Percentiles rank a stretch among this genome's conserved stretches.
Evolutionary conservation across 78 protist genomes (phyloP).

Genomic region (Goniomonas avonlea): DNA sequence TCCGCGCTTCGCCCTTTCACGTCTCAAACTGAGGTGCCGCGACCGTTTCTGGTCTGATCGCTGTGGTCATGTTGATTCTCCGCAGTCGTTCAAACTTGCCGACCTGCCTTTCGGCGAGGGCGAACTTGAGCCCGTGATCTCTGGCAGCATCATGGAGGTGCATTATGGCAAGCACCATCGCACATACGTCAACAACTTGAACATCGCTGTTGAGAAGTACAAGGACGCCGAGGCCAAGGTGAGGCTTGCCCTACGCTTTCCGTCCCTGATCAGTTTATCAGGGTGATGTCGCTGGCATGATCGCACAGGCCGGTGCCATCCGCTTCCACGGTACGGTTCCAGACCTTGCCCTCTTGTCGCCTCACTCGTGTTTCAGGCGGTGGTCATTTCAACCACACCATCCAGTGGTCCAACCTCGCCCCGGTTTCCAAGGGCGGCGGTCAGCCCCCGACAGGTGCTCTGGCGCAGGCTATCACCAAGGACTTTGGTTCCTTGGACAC

Average conservation of each 20-base stretch:
- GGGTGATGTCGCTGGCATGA: conserved; percentile 34
- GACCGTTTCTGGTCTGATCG: no score
- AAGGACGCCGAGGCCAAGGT: conserved; percentile 48
- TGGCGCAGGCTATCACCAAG: conserved; percentile 16
- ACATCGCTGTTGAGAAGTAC: conserved; percentile 63
- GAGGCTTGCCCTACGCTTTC: no score
- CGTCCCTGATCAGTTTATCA: background rate
- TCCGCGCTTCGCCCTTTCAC: no score
- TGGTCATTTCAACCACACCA: conserved; percentile 88
- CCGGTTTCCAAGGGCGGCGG: conserved; percentile 32
- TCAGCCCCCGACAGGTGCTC: background rate
- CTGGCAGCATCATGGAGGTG: conserved; percentile 56
- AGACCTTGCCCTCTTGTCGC: background rate
- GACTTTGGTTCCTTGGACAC: conserved; percentile 59
- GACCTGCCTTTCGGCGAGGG: background rate
- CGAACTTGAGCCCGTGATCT: background rate
- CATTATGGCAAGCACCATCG: conserved; percentile 56
- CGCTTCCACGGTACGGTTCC: conserved; percentile 61
- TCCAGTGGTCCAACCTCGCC: conserved; percentile 84
- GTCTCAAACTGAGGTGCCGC: no score
- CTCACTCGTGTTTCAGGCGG: conserved; percentile 46
- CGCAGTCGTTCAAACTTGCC: background rate
- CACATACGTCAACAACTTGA: conserved; percentile 72
- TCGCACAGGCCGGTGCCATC: conserved; percentile 69
- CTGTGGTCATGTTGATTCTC: no score